These are phyloP conservation scores for Teratosphaeriaceae sp. DNA, from an alignment of 2,329 filamentous ascomycete genomes.

Conservation along the genomic window DNA sequence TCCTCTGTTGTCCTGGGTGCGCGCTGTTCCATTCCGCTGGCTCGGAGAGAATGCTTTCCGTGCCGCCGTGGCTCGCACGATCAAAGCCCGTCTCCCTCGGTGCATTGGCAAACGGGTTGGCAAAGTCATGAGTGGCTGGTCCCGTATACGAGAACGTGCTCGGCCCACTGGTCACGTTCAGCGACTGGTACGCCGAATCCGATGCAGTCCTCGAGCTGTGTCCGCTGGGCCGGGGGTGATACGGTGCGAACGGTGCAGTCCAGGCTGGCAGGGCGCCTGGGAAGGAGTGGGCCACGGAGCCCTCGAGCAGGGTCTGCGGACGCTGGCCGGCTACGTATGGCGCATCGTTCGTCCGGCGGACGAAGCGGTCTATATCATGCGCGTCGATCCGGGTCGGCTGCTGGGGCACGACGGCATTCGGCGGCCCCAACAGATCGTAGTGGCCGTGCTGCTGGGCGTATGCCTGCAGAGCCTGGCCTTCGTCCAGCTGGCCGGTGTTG, in stretches of 20 bases:
- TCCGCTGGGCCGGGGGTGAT: not conserved
- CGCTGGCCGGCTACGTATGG: not conserved
- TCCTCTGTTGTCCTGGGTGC: not conserved
- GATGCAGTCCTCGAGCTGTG: not conserved
- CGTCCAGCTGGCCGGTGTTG: not conserved
- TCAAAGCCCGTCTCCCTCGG: not conserved
- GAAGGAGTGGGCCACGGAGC: not conserved
- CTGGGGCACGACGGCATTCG: not conserved
- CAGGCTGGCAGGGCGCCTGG: too few species aligned
- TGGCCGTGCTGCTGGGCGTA: not conserved
- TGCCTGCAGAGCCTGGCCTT: not conserved
- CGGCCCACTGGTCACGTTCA: not conserved
- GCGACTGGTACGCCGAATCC: not conserved
- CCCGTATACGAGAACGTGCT: not conserved
- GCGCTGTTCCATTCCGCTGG: not conserved
- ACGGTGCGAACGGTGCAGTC: not conserved
- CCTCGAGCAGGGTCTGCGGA: not conserved
- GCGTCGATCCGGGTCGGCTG: not conserved
- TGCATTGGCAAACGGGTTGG: not conserved
- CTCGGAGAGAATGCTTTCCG: not conserved
- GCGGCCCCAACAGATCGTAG: not conserved
- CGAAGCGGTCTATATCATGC: not conserved
- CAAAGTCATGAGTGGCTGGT: not conserved
- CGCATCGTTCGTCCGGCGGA: not conserved
- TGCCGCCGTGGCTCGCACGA: not conserved